Evolutionary conservation across 345 rosid genomes (phyloP).

Genomic region (Firmiana major): DNA sequence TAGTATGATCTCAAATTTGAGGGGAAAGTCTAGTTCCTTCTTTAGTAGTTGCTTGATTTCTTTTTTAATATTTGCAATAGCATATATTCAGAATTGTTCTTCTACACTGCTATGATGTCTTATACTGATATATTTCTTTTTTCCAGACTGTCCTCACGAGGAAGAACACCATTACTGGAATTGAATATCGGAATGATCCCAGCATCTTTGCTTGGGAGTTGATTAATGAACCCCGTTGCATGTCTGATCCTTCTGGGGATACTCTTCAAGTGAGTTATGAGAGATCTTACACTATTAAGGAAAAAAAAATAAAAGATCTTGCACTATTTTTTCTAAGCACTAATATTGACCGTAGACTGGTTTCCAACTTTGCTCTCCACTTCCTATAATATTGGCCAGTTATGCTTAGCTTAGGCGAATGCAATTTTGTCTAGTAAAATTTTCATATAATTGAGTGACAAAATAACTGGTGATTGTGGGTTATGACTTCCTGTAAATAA

Average conservation of each 20-base stretch:
- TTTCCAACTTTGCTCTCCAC: background rate
- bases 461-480: background rate
- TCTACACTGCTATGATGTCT: background rate
- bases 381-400: background rate
- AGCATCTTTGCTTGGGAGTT: conserved; percentile 91
- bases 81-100: background rate
- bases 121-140: conserved; percentile 15
- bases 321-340: background rate
- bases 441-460: background rate
- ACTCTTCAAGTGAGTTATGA: conserved; percentile 72
- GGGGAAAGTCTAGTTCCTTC: background rate
- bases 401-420: background rate
- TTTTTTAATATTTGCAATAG: background rate
- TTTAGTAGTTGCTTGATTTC: background rate
- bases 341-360: background rate
- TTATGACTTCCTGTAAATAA: too few relatives aligned
- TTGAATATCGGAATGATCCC: conserved; percentile 86
- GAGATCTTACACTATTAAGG: conserved; percentile 4
- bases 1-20: background rate
- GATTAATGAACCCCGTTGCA: conserved; percentile 94
- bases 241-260: conserved; percentile 87
- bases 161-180: conserved; percentile 81
- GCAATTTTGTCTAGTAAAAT: background rate
- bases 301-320: background rate
- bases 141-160: conserved; percentile 72